Base-by-base conservation (phyloP, 495 filamentous ascomycete genomes). In the Hyphodiscus hymeniophilus region DNA sequence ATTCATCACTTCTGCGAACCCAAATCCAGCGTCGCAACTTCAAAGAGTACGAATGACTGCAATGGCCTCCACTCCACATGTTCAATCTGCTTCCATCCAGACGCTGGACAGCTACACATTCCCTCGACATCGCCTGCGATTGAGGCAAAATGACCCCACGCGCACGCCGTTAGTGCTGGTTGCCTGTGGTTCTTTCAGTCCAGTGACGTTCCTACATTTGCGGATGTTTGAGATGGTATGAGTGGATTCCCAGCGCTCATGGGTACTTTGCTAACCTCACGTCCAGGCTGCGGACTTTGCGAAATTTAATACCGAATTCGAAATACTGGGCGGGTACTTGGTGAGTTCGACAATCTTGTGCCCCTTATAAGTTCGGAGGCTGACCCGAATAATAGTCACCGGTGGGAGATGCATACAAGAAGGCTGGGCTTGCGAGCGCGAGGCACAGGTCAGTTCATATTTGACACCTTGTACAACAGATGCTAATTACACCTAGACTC, bases 131-230 rank as follows among this genome's bases (percentile, higher is more conserved):
- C 79, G 87, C 42, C 67, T 95, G 23, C 78, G 77, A 66, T 76
- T 69, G 42, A 75, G 70, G n/a, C 82, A 91, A 66, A 70, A 66
- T 20, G 73, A 87, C 53, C 65, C 80, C 7, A 72, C 73, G 35
- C 88, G 84, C 67, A 91, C 74, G 1, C 89, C 88, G 0, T 67
- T 95, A 5, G 77, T 92, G 11, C 74, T 95, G 33, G 84, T 97
- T 33, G 86, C 89, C 30, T 95, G 90, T 64, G 91, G 91, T 32
- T 91, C 85, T 38, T 96, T 94, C 68, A 87, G 80, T 46, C 89
- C 87, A 15, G 80, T 85, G 55, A 94, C 87, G 22, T 89, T 82
- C 64, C 77, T 95, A 24, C 88, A 95, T 62, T 73, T 95, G 44
- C 86, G 89, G 61, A 91, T 95, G 88, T 94, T 94, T 60, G 89